Percentiles rank a stretch among this genome's conserved stretches.
Evolutionary conservation across 306 rosid species (phyloP).

Genomic region (Chamaecrista fasciculata): DNA sequence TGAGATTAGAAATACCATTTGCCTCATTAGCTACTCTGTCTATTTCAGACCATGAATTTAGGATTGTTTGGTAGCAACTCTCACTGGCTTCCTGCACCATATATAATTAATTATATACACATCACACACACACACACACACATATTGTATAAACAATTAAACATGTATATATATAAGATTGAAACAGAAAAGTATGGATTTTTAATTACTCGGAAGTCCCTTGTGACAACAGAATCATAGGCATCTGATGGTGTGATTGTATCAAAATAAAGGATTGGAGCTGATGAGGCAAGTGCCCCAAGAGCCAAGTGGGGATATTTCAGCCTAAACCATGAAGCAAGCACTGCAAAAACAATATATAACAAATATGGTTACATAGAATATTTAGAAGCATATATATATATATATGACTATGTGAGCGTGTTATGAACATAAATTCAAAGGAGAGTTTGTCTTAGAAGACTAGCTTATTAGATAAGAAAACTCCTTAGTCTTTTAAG

Average conservation of each 20-base stretch:
- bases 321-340: constrained; percentile 60
- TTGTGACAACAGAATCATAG: constrained; percentile 43
- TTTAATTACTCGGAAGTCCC: constrained; percentile 45
- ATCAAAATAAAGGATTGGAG: constrained; percentile 57
- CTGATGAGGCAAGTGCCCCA: constrained; percentile 65
- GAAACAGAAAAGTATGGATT: neutral
- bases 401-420: no score
- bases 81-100: constrained; percentile 47
- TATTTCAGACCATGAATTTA: constrained; percentile 57
- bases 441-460: no score
- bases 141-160: no score
- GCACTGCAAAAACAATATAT: constrained; percentile 36
- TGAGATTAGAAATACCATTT: constrained; percentile 45
- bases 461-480: no score
- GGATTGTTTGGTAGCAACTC: constrained; percentile 48
- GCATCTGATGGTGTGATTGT: constrained; percentile 42
- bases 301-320: constrained; percentile 61
- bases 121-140: neutral
- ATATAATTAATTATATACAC: neutral
- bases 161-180: no score
- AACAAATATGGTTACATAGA: no score
- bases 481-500: no score
- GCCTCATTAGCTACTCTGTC: constrained; percentile 43
- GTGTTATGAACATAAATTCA: no score
- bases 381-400: no score